Conservation (phyloP, 2,329 filamentous ascomycete genomes). For the Byssoonygena ceratinophila region DNA sequence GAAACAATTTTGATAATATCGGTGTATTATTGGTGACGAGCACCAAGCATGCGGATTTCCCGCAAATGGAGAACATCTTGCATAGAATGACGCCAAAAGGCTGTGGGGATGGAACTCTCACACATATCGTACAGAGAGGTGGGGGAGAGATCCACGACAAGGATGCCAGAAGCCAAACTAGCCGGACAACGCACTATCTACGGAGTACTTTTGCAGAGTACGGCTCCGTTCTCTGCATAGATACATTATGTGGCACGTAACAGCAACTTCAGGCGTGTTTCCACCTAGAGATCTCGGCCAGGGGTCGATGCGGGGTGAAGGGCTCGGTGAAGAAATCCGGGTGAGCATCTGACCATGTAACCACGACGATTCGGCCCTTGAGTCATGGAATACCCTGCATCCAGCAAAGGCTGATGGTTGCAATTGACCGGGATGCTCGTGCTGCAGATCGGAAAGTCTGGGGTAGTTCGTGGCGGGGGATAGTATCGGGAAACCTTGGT, state of each 20-base stretch:
- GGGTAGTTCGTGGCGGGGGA: not conserved
- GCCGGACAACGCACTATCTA: not conserved
- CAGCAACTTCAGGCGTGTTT: not conserved
- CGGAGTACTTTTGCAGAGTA: too few relatives aligned
- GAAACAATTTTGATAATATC: not conserved
- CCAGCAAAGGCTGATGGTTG: not conserved
- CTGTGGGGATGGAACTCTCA: constrained; percentile 1
- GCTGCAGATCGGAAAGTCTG: constrained; percentile 2
- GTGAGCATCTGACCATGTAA: not conserved
- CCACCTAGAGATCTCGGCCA: not conserved
- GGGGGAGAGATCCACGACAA: not conserved
- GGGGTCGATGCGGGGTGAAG: not conserved
- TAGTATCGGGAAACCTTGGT: not conserved
- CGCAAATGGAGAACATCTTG: not conserved
- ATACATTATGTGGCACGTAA: not conserved
- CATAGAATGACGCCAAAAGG: not conserved
- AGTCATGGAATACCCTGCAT: constrained; percentile 6
- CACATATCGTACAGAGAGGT: not conserved
- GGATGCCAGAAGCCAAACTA: not conserved
- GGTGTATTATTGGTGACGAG: not conserved
- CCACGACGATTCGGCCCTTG: not conserved
- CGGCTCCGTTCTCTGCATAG: not conserved
- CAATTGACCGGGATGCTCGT: constrained; percentile 3
- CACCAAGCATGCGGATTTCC: not conserved
- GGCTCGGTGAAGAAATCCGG: not conserved